phyloP scores from a whole-genome alignment of 176 grass and related monocot species.

The Pontederia paniculata region DNA sequence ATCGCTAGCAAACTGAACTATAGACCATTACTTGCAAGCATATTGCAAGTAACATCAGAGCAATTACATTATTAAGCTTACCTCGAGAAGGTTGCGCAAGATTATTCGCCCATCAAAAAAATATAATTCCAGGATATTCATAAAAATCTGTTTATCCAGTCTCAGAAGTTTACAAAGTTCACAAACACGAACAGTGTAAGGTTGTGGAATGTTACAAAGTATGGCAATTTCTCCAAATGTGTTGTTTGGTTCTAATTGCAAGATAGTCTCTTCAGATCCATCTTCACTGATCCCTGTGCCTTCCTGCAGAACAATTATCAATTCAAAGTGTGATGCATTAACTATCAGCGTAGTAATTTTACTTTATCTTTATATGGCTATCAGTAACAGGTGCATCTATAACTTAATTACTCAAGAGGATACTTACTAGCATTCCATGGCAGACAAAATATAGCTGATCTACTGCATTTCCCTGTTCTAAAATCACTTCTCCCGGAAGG shows the following conservation, averaged over 20 bases:
- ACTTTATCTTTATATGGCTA: neutral
- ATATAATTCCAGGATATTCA: slow-evolving; percentile 72
- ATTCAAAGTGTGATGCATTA: too few relatives aligned
- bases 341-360: too few relatives aligned
- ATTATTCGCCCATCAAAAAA: slow-evolving; percentile 77
- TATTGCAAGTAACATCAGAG: neutral
- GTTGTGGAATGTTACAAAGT: slow-evolving; percentile 37
- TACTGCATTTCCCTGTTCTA: slow-evolving; percentile 83
- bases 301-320: slow-evolving; percentile 6
- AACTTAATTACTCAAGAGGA: too few relatives aligned
- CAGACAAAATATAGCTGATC: slow-evolving; percentile 95
- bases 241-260: slow-evolving; percentile 8
- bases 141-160: slow-evolving; percentile 6
- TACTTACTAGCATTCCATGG: slow-evolving; percentile 59
- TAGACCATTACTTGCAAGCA: too few relatives aligned
- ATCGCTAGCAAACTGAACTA: too few relatives aligned
- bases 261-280: neutral
- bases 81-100: slow-evolving; percentile 75
- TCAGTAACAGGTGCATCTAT: neutral
- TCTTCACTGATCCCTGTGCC: slow-evolving; percentile 1
- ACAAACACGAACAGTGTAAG: slow-evolving; percentile 20
- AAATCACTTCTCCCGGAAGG: slow-evolving; percentile 81
- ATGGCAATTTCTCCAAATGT: slow-evolving; percentile 21
- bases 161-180: neutral
- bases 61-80: slow-evolving; percentile 14